Conservation (phyloP, 768 basidiomycete genomes). For the Suillus placidus region DNA sequence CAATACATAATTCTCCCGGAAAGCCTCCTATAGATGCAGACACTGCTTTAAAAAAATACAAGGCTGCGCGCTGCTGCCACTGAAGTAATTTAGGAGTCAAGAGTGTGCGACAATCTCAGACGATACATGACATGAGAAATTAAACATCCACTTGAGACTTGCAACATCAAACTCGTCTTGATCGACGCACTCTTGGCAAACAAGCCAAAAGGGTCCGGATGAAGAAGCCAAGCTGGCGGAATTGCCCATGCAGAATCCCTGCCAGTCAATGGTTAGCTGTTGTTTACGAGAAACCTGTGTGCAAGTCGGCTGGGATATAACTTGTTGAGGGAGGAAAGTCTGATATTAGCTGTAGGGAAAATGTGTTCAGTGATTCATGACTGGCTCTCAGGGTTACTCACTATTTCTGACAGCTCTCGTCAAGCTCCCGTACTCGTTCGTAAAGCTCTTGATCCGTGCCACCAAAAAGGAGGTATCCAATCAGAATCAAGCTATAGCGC, state of each 20-base stretch:
- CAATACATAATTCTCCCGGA: not conserved
- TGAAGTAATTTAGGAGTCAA: not conserved
- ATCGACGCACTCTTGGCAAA: not conserved
- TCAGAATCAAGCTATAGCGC: not conserved
- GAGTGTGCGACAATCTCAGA: not conserved
- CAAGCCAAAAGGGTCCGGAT: not conserved
- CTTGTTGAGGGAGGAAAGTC: not conserved
- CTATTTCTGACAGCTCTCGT: not conserved
- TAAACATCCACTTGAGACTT: not conserved
- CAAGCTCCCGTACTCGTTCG: not conserved
- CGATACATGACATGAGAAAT: not conserved
- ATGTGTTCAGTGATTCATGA: not conserved
- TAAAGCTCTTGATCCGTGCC: not conserved
- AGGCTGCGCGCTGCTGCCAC: not conserved
- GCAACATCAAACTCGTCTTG: not conserved
- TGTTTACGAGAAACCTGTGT: not conserved
- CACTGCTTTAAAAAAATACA: not conserved
- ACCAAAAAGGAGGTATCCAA: not conserved
- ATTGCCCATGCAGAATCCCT: not conserved
- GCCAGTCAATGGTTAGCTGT: not conserved
- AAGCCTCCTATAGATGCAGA: not conserved
- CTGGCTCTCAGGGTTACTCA: not conserved
- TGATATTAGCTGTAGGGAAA: not conserved
- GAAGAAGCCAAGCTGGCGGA: not conserved
- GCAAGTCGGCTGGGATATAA: not conserved